Evolutionary conservation across 2,329 filamentous ascomycete genomes (phyloP).

Genomic region (Tolypocladium amazonense): DNA sequence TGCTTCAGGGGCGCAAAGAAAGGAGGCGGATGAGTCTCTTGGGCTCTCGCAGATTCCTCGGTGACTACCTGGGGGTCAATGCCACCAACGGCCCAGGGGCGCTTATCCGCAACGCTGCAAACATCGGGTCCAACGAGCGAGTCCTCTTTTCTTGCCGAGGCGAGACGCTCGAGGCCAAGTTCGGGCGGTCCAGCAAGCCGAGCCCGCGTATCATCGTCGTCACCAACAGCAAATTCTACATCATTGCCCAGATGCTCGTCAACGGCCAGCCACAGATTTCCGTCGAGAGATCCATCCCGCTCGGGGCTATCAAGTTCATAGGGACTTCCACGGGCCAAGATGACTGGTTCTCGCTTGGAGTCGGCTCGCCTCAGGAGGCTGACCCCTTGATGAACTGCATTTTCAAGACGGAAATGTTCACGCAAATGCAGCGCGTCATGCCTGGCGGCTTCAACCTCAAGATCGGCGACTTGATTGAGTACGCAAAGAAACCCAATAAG

Average conservation of each 20-base stretch:
- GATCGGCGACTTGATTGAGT: slow-evolving; percentile 78
- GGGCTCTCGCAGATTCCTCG: slow-evolving; percentile 83
- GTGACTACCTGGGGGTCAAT: slow-evolving; percentile 86
- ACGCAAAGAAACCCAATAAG: slow-evolving; percentile 96
- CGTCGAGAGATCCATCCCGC: slow-evolving; percentile 69
- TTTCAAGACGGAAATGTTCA: slow-evolving; percentile 95
- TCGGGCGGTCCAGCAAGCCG: slow-evolving; percentile 90
- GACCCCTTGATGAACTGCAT: slow-evolving; percentile 91
- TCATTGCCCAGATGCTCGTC: slow-evolving; percentile 73
- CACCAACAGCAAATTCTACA: slow-evolving; percentile 78
- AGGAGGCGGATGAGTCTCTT: slow-evolving; percentile 82
- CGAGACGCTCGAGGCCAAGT: slow-evolving; percentile 85
- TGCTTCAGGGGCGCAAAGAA: slow-evolving; percentile 81
- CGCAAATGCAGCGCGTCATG: slow-evolving; percentile 73
- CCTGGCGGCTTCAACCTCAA: slow-evolving; percentile 73
- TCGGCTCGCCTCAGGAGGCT: slow-evolving; percentile 82
- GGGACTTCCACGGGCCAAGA: slow-evolving; percentile 73
- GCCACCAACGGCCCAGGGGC: slow-evolving; percentile 71
- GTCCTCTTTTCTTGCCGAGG: slow-evolving; percentile 84
- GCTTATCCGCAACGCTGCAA: slow-evolving; percentile 65
- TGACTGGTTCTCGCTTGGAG: slow-evolving; percentile 91
- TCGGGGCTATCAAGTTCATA: slow-evolving; percentile 84
- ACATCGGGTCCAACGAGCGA: slow-evolving; percentile 61
- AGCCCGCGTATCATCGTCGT: slow-evolving; percentile 77
- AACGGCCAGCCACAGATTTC: slow-evolving; percentile 75